These are phyloP conservation scores for Talaromyces sp. DNA, from an alignment of 2,329 filamentous ascomycete species.

Conservation along the genomic window DNA sequence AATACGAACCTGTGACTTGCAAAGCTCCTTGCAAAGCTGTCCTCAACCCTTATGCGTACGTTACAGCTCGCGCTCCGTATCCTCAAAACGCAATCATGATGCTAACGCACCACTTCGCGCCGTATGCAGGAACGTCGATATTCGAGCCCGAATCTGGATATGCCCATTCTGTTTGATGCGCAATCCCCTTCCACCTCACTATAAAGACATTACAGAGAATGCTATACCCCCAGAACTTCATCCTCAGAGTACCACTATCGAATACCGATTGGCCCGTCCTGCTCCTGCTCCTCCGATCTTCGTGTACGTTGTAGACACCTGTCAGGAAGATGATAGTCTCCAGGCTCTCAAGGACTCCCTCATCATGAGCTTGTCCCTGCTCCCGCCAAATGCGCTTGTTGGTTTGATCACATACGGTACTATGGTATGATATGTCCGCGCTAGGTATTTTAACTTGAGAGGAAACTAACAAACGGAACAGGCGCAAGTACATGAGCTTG, in stretches of 20 bases:
- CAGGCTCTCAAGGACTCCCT: slow-evolving; percentile 63
- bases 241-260: slow-evolving; percentile 60
- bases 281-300: slow-evolving; percentile 63
- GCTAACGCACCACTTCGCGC: slow-evolving; percentile 21
- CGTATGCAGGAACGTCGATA: slow-evolving; percentile 54
- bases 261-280: slow-evolving; percentile 59
- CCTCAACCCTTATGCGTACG: slow-evolving; percentile 92
- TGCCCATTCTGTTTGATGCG: slow-evolving; percentile 64
- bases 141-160: slow-evolving; percentile 63
- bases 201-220: slow-evolving; percentile 64
- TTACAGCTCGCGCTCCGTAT: slow-evolving; percentile 10
- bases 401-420: slow-evolving; percentile 71
- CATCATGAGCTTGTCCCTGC: slow-evolving; percentile 60
- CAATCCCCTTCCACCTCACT: slow-evolving; percentile 61
- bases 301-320: slow-evolving; percentile 63
- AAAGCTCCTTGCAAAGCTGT: slow-evolving; percentile 94
- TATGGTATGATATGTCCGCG: slow-evolving; percentile 59
- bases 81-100: slow-evolving; percentile 16
- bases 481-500: slow-evolving; percentile 95
- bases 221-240: slow-evolving; percentile 63
- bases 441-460: not conserved
- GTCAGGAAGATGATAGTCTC: slow-evolving; percentile 63
- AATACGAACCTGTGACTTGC: slow-evolving; percentile 96
- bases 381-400: slow-evolving; percentile 60
- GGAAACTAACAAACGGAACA: slow-evolving; percentile 30